Evolutionary conservation across 352 stramenopile species (phyloP).

Genomic region (Globisporangium paddicum): DNA sequence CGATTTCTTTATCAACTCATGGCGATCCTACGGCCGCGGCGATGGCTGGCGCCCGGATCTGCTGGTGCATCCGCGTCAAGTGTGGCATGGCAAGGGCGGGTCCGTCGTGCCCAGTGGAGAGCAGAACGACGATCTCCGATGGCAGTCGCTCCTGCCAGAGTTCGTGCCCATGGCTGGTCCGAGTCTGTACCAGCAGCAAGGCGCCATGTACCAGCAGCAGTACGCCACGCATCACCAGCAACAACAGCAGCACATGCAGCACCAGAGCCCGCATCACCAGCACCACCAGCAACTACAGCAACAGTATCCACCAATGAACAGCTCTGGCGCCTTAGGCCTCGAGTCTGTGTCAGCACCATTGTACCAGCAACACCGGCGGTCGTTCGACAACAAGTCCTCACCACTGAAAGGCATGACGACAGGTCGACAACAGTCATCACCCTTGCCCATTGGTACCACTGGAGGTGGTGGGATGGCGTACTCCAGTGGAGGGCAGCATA

Average conservation of each 20-base stretch:
- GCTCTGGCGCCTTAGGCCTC: not conserved
- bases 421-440: constrained; percentile 9
- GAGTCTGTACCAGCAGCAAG: constrained; percentile 5
- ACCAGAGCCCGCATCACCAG: not conserved
- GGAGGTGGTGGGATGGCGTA: not conserved
- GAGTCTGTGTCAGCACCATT: not conserved
- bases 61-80: constrained; percentile 71
- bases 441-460: constrained; percentile 1
- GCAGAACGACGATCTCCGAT: constrained; percentile 6
- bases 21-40: constrained; percentile 59
- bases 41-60: constrained; percentile 78
- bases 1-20: constrained; percentile 55
- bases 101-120: not conserved
- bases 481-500: not conserved
- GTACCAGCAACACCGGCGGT: constrained; percentile 6
- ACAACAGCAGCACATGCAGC: constrained; percentile 1
- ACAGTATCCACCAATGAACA: not conserved
- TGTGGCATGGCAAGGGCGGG: constrained; percentile 42
- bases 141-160: constrained; percentile 15
- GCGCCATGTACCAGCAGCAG: constrained; percentile 3
- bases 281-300: not conserved
- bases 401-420: constrained; percentile 11
- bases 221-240: constrained; percentile 5
- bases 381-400: constrained; percentile 8
- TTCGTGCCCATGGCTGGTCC: constrained; percentile 10